A percentile compares a stretch with the other conserved stretches of the same genome.
Evolutionary conservation across 371 early-diverging fungal genomes (phyloP).

Genomic region (Mortierella sp.): DNA sequence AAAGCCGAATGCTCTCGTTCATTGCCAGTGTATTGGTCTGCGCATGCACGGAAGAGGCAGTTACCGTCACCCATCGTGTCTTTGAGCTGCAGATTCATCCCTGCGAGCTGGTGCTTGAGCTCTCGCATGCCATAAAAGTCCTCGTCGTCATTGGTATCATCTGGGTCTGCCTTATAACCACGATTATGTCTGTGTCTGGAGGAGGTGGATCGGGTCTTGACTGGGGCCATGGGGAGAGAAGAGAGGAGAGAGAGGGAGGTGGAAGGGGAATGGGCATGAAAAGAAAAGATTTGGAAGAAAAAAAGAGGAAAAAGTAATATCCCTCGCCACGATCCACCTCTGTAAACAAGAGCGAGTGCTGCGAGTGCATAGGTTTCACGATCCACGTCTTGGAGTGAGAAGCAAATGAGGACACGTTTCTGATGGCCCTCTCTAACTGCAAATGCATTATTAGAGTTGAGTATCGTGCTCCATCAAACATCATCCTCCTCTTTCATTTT

Average conservation of each 20-base stretch:
- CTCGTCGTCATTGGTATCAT: constrained; percentile 46
- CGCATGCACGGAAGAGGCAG: constrained; percentile 73
- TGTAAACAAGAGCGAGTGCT: too few species aligned
- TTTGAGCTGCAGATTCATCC: constrained; percentile 68
- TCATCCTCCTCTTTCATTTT: not conserved
- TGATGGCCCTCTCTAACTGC: too few species aligned
- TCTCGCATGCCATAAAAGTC: constrained; percentile 55
- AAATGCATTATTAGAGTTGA: too few species aligned
- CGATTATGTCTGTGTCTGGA: constrained; percentile 12
- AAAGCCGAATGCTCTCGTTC: constrained; percentile 66
- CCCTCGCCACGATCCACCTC: too few species aligned
- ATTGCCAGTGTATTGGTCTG: constrained; percentile 78
- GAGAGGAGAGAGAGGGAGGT: not conserved
- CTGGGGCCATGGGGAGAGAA: constrained; percentile 23
- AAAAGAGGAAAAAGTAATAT: not conserved
- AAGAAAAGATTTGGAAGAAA: not conserved
- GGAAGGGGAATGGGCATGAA: not conserved
- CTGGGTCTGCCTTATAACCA: constrained; percentile 48
- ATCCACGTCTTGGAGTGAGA: too few species aligned
- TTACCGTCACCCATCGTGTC: constrained; percentile 89
- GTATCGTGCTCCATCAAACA: not conserved
- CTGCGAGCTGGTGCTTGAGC: constrained; percentile 55
- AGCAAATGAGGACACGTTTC: too few species aligned
- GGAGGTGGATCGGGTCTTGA: constrained; percentile 39
- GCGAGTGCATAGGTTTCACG: too few species aligned